A percentile compares a stretch with the other conserved stretches of the same genome.
Evolutionary conservation across 2,329 filamentous ascomycete species (phyloP).

Genomic region (Trichoderma cornu-damae): DNA sequence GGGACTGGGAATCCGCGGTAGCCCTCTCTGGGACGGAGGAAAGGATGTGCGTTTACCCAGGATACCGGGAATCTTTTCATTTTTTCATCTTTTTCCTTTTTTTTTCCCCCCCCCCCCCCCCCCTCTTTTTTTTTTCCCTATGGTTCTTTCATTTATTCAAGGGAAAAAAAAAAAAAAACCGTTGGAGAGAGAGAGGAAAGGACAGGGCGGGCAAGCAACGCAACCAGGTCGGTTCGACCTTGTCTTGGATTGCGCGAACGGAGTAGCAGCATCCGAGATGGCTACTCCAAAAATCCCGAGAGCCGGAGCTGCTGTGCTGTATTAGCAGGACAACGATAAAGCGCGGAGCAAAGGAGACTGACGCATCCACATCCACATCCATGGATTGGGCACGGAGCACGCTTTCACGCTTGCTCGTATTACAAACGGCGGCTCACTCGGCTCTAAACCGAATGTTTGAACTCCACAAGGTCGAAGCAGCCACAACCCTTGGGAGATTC

Average conservation of each 20-base stretch:
- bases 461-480: conserved; percentile 26
- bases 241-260: not conserved
- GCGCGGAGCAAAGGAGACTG: not conserved
- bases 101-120: no score
- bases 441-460: conserved; percentile 34
- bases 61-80: no score
- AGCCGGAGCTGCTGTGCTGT: not conserved
- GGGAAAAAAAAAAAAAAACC: not conserved
- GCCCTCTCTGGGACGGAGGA: not conserved
- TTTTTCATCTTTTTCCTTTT: no score
- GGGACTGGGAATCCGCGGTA: not conserved
- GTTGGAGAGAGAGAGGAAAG: not conserved
- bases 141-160: not conserved
- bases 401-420: conserved; percentile 13
- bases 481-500: conserved; percentile 25
- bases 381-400: conserved; percentile 5
- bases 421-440: conserved; percentile 34
- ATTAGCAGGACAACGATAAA: not conserved
- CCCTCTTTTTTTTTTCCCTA: no score
- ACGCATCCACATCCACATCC: no score
- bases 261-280: not conserved
- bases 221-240: not conserved
- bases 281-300: not conserved
- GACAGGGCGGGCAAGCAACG: not conserved
- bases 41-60: no score